phyloP scores from a whole-genome alignment of 495 filamentous ascomycete species.

The Talaromyces thailandensis region DNA sequence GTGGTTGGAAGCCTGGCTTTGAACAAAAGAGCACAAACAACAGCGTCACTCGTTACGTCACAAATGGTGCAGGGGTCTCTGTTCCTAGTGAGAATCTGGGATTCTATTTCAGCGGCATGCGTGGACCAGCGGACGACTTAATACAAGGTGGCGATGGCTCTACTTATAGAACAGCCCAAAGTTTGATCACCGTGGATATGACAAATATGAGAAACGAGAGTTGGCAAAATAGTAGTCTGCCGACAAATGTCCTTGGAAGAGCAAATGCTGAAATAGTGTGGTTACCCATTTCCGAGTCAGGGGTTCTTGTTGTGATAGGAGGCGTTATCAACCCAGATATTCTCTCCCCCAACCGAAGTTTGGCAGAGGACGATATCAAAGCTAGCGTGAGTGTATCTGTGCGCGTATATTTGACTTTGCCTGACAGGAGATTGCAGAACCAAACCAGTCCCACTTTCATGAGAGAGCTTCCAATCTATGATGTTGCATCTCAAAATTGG shows the following conservation, averaged over 20 bases:
- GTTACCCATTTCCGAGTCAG: constrained; percentile 51
- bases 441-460: constrained; percentile 42
- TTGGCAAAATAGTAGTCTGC: constrained; percentile 46
- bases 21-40: constrained; percentile 20
- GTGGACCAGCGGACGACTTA: constrained; percentile 22
- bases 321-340: constrained; percentile 45
- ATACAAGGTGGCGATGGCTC: constrained; percentile 26
- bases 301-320: constrained; percentile 50
- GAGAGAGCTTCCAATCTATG: constrained; percentile 49
- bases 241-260: constrained; percentile 32
- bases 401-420: neutral
- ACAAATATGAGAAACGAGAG: constrained; percentile 26
- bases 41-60: constrained; percentile 44
- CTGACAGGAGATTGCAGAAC: neutral
- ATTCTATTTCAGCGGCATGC: constrained; percentile 54
- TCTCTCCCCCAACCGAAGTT: constrained; percentile 1
- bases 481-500: constrained; percentile 26
- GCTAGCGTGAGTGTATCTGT: constrained; percentile 3
- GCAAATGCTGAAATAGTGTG: constrained; percentile 52
- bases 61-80: constrained; percentile 45
- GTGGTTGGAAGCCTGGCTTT: constrained; percentile 25
- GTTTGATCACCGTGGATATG: constrained; percentile 48
- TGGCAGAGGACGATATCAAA: neutral
- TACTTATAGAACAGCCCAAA: constrained; percentile 27
- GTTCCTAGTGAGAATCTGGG: constrained; percentile 55